Conservation (phyloP, 1,284 basidiomycete species). For the Tranzscheliella williamsii region DNA sequence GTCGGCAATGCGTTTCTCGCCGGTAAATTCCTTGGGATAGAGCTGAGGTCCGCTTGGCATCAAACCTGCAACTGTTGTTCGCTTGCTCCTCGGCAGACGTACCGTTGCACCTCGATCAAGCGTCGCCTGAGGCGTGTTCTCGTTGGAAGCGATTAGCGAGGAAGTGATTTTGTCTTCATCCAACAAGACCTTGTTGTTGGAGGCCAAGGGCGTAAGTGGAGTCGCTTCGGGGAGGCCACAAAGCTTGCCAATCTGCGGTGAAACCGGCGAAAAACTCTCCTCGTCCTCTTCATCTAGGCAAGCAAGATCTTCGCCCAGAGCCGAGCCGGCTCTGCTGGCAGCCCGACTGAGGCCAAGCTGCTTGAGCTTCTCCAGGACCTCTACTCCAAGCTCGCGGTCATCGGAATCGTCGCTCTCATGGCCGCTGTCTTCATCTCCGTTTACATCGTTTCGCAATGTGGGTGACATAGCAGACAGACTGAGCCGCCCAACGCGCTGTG, state of each 20-base stretch:
- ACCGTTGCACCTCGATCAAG: conserved; percentile 14
- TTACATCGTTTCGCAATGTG: conserved; percentile 5
- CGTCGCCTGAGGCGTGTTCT: conserved; percentile 9
- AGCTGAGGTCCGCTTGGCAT: conserved; percentile 2
- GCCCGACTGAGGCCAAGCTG: conserved; percentile 35
- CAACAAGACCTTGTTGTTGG: conserved; percentile 6
- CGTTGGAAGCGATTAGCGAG: background rate
- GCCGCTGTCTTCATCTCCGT: conserved; percentile 22
- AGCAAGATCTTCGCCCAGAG: conserved; percentile 32
- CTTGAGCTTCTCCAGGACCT: conserved; percentile 36
- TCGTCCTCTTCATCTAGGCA: conserved; percentile 45
- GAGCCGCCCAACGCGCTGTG: conserved; percentile 15
- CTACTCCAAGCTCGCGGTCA: conserved; percentile 24
- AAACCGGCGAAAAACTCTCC: conserved; percentile 24
- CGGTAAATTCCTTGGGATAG: conserved; percentile 11
- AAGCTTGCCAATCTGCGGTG: conserved; percentile 20
- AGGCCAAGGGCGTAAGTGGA: conserved; percentile 27
- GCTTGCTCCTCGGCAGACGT: conserved; percentile 32
- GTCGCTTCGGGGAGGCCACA: conserved; percentile 4
- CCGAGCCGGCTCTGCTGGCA: conserved; percentile 42
- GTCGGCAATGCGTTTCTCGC: conserved; percentile 40
- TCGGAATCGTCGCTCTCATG: conserved; percentile 35
- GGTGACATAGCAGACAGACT: conserved; percentile 10
- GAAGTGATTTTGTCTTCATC: conserved; percentile 1
- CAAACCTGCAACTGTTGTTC: conserved; percentile 16